Conservation (phyloP, 176 grass and related monocot species). For the Areca catechu region DNA sequence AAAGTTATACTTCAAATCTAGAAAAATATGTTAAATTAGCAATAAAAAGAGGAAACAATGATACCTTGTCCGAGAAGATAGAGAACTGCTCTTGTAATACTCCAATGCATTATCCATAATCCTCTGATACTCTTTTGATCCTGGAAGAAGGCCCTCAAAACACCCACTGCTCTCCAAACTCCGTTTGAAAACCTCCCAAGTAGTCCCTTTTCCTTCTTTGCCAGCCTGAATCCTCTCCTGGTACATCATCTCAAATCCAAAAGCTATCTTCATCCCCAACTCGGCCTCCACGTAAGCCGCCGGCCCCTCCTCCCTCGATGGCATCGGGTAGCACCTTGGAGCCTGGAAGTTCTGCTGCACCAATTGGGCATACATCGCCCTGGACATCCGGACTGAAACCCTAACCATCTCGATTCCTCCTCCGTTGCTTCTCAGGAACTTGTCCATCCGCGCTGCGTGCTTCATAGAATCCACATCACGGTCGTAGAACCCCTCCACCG, state of each 20-base stretch:
- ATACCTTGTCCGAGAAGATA: constrained; percentile 58
- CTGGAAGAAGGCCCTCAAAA: constrained; percentile 70
- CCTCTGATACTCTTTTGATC: constrained; percentile 80
- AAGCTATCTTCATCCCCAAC: constrained; percentile 86
- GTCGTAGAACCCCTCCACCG: constrained; percentile 76
- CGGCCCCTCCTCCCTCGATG: constrained; percentile 48
- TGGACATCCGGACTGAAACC: constrained; percentile 53
- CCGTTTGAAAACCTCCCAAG: constrained; percentile 75
- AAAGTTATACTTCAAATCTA: no score
- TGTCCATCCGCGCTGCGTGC: constrained; percentile 79
- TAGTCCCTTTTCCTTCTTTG: constrained; percentile 62
- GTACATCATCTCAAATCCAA: constrained; percentile 97
- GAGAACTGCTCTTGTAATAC: constrained; percentile 74
- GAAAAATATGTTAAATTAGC: no score
- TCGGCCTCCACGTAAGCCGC: constrained; percentile 66
- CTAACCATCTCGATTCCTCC: constrained; percentile 69
- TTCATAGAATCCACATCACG: constrained; percentile 92
- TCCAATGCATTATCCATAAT: constrained; percentile 52
- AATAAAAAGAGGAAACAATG: neutral
- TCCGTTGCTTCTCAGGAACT: constrained; percentile 41
- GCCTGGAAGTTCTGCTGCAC: constrained; percentile 93
- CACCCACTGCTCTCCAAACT: constrained; percentile 68
- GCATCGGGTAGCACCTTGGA: constrained; percentile 68
- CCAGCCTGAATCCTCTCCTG: constrained; percentile 54
- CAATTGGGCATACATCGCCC: constrained; percentile 86